Evolutionary conservation across 2,329 filamentous ascomycete species (phyloP), one percentile per base, ranked within the genome.

Genomic region (Elsinoe arachidis): DNA sequence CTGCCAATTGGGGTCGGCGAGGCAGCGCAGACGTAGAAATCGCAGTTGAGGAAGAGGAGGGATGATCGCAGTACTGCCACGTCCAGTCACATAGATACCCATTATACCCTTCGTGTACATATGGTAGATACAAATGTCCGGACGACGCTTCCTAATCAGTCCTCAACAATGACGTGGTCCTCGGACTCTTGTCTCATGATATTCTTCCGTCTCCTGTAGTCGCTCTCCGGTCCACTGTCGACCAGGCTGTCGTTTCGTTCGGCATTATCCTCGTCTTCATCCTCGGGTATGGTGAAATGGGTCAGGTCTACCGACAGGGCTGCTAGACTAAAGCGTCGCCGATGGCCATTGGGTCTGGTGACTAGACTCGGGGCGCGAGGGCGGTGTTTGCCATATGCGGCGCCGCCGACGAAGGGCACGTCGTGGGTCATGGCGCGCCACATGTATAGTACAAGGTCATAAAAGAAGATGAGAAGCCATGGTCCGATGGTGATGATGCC

Each of bases 1-100:
- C 92, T 0, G 80, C 80, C 61, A 95, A 96, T 66, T 97, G 92
- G 92, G 91, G 91, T 0, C 80, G 92, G 39, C 80, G 90, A 41
- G 60, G 63, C 2, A 67, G 66, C 52, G 58, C 63, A 19, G 63
- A 56, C 19, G 41, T 55, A 10, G 54, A 33, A n/a, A 52, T 58
- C 15, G 58, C 35, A 35, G 47, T 43, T 3, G 51, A 55, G 35
- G 43, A 51, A 58, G 33, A 53, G 34, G 49, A 53, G 33, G 49
- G 14, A 11, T 34, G 33, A 51, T 17, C n/a, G 30, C 26, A 35
- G n/a, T 26, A 57, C 44, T 34, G 21, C 23, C 12, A 12, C 19
- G 11, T 19, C n/a, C 17, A 34, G 6, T 26, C 5, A n/a, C 37
- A 35, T 17, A 19, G 26, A 51, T 51, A 51, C 26, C 46, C 46